These are phyloP conservation scores for Carex cristatella DNA, from an alignment of 176 grass and related monocot species.

Conservation along the genomic window DNA sequence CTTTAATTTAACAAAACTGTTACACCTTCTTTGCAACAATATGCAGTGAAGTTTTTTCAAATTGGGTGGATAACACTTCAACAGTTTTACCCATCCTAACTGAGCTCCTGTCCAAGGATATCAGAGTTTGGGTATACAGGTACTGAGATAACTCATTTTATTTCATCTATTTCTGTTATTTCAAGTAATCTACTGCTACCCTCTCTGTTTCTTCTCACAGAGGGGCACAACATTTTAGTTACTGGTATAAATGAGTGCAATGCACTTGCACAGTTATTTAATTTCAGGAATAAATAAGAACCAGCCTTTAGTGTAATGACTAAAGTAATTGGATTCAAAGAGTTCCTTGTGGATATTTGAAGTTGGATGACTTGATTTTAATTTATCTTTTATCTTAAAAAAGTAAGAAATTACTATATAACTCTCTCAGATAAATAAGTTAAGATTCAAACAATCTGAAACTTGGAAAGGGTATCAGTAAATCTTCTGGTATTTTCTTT, in stretches of 20 bases:
- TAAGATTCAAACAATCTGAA: background rate
- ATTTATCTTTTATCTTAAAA: too few species aligned
- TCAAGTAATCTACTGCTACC: background rate
- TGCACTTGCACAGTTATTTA: background rate
- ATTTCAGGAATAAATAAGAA: background rate
- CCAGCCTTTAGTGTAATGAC: too few species aligned
- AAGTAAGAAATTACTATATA: background rate
- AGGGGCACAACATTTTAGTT: background rate
- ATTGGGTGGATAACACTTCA: constrained; percentile 40
- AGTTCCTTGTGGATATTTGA: too few species aligned
- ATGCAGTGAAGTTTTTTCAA: constrained; percentile 33
- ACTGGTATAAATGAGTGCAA: background rate
- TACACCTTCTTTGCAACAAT: background rate
- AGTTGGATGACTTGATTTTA: too few species aligned
- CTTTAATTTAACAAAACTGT: background rate
- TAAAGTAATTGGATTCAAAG: too few species aligned
- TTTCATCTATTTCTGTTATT: background rate
- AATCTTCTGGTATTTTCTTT: background rate
- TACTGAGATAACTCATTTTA: background rate
- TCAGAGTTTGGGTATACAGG: constrained; percentile 78
- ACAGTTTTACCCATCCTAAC: constrained; percentile 57
- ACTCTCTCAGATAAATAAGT: background rate
- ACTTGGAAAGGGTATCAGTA: background rate
- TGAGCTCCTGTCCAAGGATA: constrained; percentile 40
- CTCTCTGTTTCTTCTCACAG: background rate